Percentiles rank a stretch among this genome's conserved stretches.
Conservation (phyloP, 106 monocot species). For the Acorus calamus region DNA sequence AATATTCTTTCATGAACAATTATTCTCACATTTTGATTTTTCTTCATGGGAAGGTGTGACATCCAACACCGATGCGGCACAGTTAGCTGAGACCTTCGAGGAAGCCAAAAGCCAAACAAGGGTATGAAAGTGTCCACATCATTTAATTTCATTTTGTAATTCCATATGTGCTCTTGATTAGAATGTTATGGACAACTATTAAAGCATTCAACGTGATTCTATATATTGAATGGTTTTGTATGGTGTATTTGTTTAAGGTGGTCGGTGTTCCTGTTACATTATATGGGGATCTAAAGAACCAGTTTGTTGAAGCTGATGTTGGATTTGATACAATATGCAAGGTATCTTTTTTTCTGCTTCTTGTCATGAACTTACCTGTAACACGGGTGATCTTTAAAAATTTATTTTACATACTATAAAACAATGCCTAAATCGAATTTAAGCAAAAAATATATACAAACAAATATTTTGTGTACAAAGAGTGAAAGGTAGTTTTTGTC, state of each 20-base stretch:
- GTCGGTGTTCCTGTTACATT: slow-evolving; percentile 46
- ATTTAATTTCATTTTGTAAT: too few species aligned
- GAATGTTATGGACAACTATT: too few species aligned
- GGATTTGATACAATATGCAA: slow-evolving; percentile 56
- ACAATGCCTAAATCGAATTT: too few species aligned
- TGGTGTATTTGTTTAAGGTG: slow-evolving; percentile 14
- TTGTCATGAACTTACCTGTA: too few species aligned
- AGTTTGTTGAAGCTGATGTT: slow-evolving; percentile 56
- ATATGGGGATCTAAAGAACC: slow-evolving; percentile 50
- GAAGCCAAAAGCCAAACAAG: slow-evolving; percentile 38
- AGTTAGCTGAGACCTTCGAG: slow-evolving; percentile 56
- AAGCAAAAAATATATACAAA: too few species aligned
- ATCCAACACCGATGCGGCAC: slow-evolving; percentile 54
- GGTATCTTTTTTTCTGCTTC: slow-evolving; percentile 6
- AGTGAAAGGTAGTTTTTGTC: too few species aligned
- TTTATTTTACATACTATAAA: too few species aligned
- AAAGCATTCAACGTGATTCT: too few species aligned
- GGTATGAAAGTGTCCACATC: slow-evolving; percentile 5
- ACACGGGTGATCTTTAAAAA: too few species aligned
- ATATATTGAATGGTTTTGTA: too few species aligned
- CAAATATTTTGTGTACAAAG: too few species aligned
- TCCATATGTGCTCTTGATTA: too few species aligned
- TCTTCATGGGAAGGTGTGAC: slow-evolving; percentile 28
- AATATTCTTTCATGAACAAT: not conserved
- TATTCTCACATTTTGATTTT: not conserved